Conservation (phyloP, 805 yeast genomes). For the Teunomyces cretensis region DNA sequence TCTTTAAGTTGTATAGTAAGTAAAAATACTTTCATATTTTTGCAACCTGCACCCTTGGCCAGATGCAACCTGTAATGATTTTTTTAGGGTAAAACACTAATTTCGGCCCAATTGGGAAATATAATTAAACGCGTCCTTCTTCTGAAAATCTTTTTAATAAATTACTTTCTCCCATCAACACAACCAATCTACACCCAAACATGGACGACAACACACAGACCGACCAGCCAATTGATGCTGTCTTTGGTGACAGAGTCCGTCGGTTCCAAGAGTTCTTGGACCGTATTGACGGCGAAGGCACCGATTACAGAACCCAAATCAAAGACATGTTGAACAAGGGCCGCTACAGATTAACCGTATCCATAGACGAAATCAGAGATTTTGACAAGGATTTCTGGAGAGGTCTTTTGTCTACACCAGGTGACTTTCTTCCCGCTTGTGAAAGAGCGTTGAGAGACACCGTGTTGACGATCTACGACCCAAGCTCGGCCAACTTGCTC, state of each 20-base stretch:
- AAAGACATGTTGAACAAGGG: conserved; percentile 70
- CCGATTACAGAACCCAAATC: conserved; percentile 69
- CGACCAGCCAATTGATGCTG: conserved; percentile 43
- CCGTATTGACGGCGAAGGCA: conserved; percentile 46
- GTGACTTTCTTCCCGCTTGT: conserved; percentile 85
- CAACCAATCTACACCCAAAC: conserved; percentile 1
- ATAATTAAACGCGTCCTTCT: conserved; percentile 26
- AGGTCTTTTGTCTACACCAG: conserved; percentile 73
- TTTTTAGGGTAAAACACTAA: conserved; percentile 1
- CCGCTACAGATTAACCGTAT: conserved; percentile 64
- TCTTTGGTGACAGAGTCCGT: conserved; percentile 80
- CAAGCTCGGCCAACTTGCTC: conserved; percentile 47
- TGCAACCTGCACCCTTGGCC: no score
- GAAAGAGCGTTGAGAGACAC: conserved; percentile 83
- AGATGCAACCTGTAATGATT: neutral
- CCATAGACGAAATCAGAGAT: conserved; percentile 84
- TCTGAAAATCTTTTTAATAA: neutral
- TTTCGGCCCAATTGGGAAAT: conserved; percentile 24
- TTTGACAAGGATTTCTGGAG: conserved; percentile 77
- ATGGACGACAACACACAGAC: conserved; percentile 23
- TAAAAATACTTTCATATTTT: no score
- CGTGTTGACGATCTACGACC: conserved; percentile 70
- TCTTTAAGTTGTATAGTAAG: conserved; percentile 7
- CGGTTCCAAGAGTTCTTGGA: conserved; percentile 85
- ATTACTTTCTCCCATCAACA: neutral